Evolutionary conservation across 768 basidiomycete species (phyloP), one percentile per base, ranked within the genome.

Genomic region (Holtermannia corniformis): DNA sequence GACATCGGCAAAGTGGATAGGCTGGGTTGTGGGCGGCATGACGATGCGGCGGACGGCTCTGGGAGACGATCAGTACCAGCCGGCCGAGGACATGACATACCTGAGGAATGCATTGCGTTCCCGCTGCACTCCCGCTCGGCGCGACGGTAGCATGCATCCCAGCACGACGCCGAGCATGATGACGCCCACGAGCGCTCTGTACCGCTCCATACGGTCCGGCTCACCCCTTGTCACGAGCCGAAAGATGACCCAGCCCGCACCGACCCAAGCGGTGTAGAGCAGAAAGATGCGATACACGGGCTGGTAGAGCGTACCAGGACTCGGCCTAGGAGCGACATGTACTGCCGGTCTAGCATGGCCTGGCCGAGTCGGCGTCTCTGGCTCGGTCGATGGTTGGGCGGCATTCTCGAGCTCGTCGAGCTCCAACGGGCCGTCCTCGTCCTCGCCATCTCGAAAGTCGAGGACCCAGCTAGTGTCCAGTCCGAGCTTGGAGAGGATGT

Each of bases 1-100:
- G 21, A 99, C 82, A 69, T 99, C 95, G 24, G 83, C 82, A 73
- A 99, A 99, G 69, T 83, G 82, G 40, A 90, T 77, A 3, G 84
- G 80, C 41, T 77, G 76, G 49, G 77, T 76, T 40, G 76, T 64
- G 0, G 81, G 74, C n/a, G 85, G 79, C 47, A 83, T 78, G 21
- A 90, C 62, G 65, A 89, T 95, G 57, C 93, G 79, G 43, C 79
- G 76, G 42, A 89, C 65, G 12, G 85, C 74, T 61, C 92, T 96
- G 60, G 21, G 4, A 42, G 5, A 32, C 46, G 47, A 26, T 40
- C 5, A 25, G 24, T 16, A 12, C 37, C 42, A 44, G 13, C n/a
- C n/a, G n/a, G 41, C 3, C 22, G n/a, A 14, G 19, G n/a, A n/a
- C 24, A 20, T 11, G 22, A 79, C 86, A 73, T 67, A 96, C 91